Base-by-base conservation (phyloP, 2,329 filamentous ascomycete species). In the Monosporascus sp. region DNA sequence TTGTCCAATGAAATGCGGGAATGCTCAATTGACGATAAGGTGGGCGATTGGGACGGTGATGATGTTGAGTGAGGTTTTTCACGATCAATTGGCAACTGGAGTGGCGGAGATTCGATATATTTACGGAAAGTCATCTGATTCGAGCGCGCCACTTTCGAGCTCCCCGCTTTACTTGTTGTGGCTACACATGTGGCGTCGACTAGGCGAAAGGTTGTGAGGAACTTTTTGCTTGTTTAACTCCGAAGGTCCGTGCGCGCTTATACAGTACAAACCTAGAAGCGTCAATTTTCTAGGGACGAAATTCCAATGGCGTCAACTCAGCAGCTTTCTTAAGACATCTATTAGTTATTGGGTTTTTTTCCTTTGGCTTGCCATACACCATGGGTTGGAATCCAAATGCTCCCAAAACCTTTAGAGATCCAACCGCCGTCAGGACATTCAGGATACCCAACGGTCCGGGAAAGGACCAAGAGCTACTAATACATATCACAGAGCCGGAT, bases 1-100 rank as follows among this genome's bases (percentile, higher is more conserved):
- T 73, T 82, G 73, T 51, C 59, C 55, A 60, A 72, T 68, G 67
- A 52, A 27, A 61, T 60, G 63, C 65, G 69, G 69, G 61, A 71
- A 71, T 75, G 75, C 72, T 77, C 75, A 75, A 77, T 76, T 72
- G 72, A 69, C 62, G 65, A 66, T 60, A 49, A 55, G 59, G 51
- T 59, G 64, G 66, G 58, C 60, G 60, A 60, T 59, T 58, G 59
- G 58, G 58, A 37, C 54, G 47, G 37, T 47, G 49, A 35, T 43
- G 45, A 52, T 46, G 24, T n/a, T 44, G 43, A 25, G 22, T 46
- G 43, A 46, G 43, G 43, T 46, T 46, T 46, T 46, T 46, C 43
- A 46, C 22, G 24, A 7, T 46, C 43, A 46, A 46, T 46, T 46
- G 43, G 24, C 17, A n/a, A 22, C 14, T 11, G 15, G 43, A 15